Evolutionary conservation across 805 yeast genomes (phyloP).

Genomic region (Lachancea quebecensis): DNA sequence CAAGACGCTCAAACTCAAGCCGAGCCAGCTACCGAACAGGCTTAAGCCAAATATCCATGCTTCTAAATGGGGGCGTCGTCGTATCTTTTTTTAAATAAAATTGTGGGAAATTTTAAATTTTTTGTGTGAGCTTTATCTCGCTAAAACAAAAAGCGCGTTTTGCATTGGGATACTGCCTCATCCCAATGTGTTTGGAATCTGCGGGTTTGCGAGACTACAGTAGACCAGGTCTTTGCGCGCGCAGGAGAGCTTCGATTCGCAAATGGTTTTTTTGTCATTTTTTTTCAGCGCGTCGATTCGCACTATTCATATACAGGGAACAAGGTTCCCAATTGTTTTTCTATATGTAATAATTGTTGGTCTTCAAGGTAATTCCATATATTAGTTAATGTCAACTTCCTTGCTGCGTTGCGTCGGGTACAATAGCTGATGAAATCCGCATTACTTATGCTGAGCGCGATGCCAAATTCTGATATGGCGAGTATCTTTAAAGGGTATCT

Average conservation of each 20-base stretch:
- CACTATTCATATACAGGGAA: background rate
- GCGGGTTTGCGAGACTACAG: too few species aligned
- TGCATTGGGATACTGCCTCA: background rate
- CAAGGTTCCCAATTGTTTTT: background rate
- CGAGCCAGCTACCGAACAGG: slow-evolving; percentile 6
- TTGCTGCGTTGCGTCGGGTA: too few species aligned
- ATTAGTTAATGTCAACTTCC: background rate
- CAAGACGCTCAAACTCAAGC: slow-evolving; percentile 27
- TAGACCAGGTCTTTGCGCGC: too few species aligned
- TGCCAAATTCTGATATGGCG: too few species aligned
- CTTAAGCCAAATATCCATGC: background rate
- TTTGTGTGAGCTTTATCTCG: slow-evolving; percentile 1
- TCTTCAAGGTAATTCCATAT: background rate
- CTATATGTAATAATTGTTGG: slow-evolving; percentile 1
- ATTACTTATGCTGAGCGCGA: too few species aligned
- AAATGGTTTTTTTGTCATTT: background rate
- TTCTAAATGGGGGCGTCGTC: slow-evolving; percentile 1
- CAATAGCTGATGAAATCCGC: too few species aligned
- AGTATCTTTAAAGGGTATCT: too few species aligned
- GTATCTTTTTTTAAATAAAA: slow-evolving; percentile 7
- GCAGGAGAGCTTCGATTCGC: background rate
- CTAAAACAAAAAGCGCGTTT: background rate
- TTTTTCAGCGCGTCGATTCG: background rate
- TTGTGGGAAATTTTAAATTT: slow-evolving; percentile 9
- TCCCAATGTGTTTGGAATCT: too few species aligned